A percentile compares a stretch with the other conserved stretches of the same genome.
These are phyloP conservation scores for Salvia splendens DNA, from an alignment of 257 asterid species.

Conservation along the genomic window DNA sequence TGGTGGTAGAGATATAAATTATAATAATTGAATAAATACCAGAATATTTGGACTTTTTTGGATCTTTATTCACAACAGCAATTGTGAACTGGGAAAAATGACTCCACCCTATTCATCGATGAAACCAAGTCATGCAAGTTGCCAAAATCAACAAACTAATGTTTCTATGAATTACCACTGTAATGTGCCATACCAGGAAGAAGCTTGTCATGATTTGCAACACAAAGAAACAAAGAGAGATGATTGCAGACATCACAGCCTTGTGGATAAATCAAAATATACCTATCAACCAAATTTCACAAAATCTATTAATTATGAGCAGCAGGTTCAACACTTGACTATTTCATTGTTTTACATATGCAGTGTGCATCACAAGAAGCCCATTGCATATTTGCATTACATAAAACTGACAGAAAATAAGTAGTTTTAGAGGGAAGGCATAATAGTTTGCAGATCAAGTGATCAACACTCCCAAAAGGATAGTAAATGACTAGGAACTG, in stretches of 20 bases:
- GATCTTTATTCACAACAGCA: slow-evolving; percentile 94
- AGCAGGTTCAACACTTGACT: slow-evolving; percentile 8
- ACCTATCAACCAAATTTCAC: slow-evolving; percentile 54
- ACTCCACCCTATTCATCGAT: slow-evolving; percentile 74
- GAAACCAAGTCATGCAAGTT: slow-evolving; percentile 26
- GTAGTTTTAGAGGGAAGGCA: slow-evolving; percentile 6
- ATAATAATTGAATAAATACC: slow-evolving; percentile 45
- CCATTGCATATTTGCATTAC: background rate
- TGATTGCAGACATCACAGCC: slow-evolving; percentile 97
- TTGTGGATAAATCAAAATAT: slow-evolving; percentile 88
- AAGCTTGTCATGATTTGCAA: slow-evolving; percentile 96
- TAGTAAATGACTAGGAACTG: background rate
- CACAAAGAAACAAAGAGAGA: slow-evolving; percentile 92
- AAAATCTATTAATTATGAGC: slow-evolving; percentile 24
- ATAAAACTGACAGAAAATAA: slow-evolving; percentile 6
- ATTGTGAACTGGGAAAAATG: slow-evolving; percentile 95
- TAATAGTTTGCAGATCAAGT: background rate
- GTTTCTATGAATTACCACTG: background rate
- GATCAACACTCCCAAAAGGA: background rate
- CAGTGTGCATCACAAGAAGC: slow-evolving; percentile 12
- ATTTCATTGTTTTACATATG: background rate
- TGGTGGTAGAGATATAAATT: background rate
- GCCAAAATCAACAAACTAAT: background rate
- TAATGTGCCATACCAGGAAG: slow-evolving; percentile 65
- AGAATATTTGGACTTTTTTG: slow-evolving; percentile 88